Conservation (phyloP, 106 monocot species). For the Dendrobium nobile region DNA sequence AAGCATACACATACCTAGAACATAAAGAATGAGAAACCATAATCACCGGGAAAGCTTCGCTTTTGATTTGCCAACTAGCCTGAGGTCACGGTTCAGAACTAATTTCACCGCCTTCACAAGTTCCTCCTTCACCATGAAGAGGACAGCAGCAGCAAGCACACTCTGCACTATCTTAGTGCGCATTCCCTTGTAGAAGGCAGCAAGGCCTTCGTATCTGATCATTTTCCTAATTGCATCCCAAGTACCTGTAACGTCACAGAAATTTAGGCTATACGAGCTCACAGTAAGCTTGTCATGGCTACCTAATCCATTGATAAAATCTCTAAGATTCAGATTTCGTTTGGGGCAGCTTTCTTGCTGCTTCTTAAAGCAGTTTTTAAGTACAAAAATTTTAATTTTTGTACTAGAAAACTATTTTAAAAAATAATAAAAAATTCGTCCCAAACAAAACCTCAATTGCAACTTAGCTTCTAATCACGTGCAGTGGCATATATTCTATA, state of each 20-base stretch:
- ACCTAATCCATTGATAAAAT: too few species aligned
- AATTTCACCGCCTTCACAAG: conserved; percentile 42
- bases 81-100: neutral
- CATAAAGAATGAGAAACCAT: neutral
- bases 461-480: too few species aligned
- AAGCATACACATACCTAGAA: neutral
- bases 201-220: conserved; percentile 71
- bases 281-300: too few species aligned
- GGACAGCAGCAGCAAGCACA: conserved; percentile 86
- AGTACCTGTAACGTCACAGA: conserved; percentile 40
- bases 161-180: conserved; percentile 93
- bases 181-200: conserved; percentile 84
- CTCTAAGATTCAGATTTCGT: too few species aligned
- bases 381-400: too few species aligned
- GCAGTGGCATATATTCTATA: too few species aligned
- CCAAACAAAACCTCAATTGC: too few species aligned
- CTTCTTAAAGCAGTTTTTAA: too few species aligned
- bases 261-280: neutral
- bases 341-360: too few species aligned
- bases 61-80: neutral
- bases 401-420: too few species aligned
- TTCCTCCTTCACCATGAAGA: conserved; percentile 91
- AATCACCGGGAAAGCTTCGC: neutral
- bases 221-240: conserved; percentile 82
- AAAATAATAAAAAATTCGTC: too few species aligned